Conservation (phyloP, 208 protist species). For the Tritrichomonas foetus region DNA sequence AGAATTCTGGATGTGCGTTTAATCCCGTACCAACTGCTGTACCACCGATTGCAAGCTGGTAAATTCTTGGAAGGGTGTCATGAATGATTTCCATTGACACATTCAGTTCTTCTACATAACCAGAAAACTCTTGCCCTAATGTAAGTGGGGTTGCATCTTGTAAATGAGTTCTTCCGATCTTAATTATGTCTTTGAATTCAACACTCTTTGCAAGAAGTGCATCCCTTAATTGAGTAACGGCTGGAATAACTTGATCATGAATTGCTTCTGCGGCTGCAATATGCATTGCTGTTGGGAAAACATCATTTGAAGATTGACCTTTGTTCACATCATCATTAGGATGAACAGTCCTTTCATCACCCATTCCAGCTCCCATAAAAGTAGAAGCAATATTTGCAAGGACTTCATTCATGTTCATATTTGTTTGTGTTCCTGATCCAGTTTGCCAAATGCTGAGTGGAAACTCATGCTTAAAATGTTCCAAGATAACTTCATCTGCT, state of each 20-base stretch:
- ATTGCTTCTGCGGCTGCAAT: constrained; percentile 63
- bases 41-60: constrained; percentile 72
- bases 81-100: constrained; percentile 63
- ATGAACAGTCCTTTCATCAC: constrained; percentile 69
- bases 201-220: constrained; percentile 62
- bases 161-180: constrained; percentile 81
- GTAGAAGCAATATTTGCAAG: constrained; percentile 73
- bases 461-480: constrained; percentile 54
- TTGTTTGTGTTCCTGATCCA: constrained; percentile 78
- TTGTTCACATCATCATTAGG: constrained; percentile 83
- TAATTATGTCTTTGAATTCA: constrained; percentile 72
- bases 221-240: constrained; percentile 52
- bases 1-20: constrained; percentile 65
- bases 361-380: constrained; percentile 67
- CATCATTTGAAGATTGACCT: constrained; percentile 74
- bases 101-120: constrained; percentile 68
- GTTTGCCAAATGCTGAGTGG: constrained; percentile 66
- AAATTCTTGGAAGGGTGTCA: constrained; percentile 56
- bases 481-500: constrained; percentile 64
- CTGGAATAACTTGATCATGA: constrained; percentile 60
- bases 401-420: constrained; percentile 86
- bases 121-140: constrained; percentile 69
- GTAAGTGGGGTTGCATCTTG: constrained; percentile 78
- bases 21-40: constrained; percentile 79
- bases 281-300: constrained; percentile 74